These are phyloP conservation scores for Boletellus sp. DNA, from an alignment of 768 basidiomycete genomes.

Conservation along the genomic window DNA sequence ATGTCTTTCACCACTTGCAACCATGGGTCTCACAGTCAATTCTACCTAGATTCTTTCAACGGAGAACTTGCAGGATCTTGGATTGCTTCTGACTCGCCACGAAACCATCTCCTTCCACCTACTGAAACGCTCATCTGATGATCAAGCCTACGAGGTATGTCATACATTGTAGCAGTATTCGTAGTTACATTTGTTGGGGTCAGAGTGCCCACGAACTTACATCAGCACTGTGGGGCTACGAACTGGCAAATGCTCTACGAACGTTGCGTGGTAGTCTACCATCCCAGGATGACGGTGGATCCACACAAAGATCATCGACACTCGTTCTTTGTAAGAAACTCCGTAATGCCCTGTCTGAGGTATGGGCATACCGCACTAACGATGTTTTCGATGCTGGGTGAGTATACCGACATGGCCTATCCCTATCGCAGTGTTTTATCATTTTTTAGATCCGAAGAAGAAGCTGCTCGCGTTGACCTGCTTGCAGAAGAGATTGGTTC, in stretches of 20 bases:
- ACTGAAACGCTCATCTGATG: conserved; percentile 66
- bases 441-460: conserved; percentile 60
- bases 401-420: conserved; percentile 11
- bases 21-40: background rate
- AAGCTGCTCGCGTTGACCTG: conserved; percentile 61
- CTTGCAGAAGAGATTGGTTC: conserved; percentile 75
- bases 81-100: conserved; percentile 58
- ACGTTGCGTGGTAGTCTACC: conserved; percentile 51
- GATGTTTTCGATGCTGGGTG: conserved; percentile 87
- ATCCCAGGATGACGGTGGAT: conserved; percentile 36
- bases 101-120: conserved; percentile 65
- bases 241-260: conserved; percentile 68
- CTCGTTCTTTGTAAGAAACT: conserved; percentile 50
- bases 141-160: conserved; percentile 77
- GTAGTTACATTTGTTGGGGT: background rate
- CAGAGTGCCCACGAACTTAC: conserved; percentile 80
- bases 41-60: conserved; percentile 48
- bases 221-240: conserved; percentile 76
- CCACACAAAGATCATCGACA: conserved; percentile 11
- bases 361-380: conserved; percentile 65
- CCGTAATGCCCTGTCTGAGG: conserved; percentile 59
- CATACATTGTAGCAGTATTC: background rate
- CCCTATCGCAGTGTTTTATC: conserved; percentile 5
- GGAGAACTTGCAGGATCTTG: conserved; percentile 48
- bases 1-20: background rate